A percentile compares a stretch with the other conserved stretches of the same genome.
phyloP scores from a whole-genome alignment of 2,329 filamentous ascomycete species.

The Paracoccidioides brasiliensis region DNA sequence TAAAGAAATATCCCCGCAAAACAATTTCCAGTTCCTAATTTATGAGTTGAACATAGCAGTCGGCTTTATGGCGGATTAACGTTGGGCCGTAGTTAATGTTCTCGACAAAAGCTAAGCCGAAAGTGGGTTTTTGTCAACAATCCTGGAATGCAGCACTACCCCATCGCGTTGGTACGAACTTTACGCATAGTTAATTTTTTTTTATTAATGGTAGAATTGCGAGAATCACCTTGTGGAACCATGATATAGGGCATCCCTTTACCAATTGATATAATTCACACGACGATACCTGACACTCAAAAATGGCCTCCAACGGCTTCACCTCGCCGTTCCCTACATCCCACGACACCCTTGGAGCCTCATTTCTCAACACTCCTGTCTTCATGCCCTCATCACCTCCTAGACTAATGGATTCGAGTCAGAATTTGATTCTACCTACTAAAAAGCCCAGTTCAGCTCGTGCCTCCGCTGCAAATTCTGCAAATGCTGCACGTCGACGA shows the following conservation, averaged over 20 bases:
- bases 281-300: constrained; percentile 7
- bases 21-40: too few species aligned
- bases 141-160: not conserved
- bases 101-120: not conserved
- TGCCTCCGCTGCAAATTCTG: constrained; percentile 2
- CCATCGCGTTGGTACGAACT: not conserved
- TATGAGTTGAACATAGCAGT: too few species aligned
- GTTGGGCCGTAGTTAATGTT: not conserved
- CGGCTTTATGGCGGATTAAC: not conserved
- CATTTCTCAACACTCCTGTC: constrained; percentile 24
- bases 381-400: constrained; percentile 28
- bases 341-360: constrained; percentile 31
- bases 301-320: constrained; percentile 27
- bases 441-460: constrained; percentile 1
- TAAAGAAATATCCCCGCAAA: too few species aligned
- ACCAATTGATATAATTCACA: not conserved
- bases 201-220: not conserved
- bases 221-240: not conserved
- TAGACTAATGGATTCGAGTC: constrained; percentile 6
- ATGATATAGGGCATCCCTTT: not conserved
- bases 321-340: constrained; percentile 27
- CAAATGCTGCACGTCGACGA: constrained; percentile 1
- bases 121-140: not conserved
- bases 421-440: constrained; percentile 2
- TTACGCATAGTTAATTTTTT: not conserved